phyloP scores from a whole-genome alignment of 306 rosid genomes.

The Fagus crenata region DNA sequence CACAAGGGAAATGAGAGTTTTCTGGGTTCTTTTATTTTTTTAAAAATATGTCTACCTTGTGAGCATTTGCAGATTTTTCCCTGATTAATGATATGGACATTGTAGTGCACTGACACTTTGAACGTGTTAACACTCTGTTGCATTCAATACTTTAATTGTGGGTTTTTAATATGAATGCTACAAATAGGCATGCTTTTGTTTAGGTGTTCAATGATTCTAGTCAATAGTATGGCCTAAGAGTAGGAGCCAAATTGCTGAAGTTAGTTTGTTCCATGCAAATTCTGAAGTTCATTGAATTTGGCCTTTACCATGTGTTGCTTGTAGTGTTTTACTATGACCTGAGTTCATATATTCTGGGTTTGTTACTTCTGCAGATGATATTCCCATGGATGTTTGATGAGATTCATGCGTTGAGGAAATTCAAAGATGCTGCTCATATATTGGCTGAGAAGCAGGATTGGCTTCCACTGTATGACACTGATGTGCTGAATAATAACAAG shows the following conservation, averaged over 20 bases:
- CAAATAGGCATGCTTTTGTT: neutral
- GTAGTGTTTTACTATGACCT: neutral
- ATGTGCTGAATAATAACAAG: conserved; percentile 71
- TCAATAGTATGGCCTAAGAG: neutral
- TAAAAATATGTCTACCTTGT: neutral
- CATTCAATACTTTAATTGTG: neutral
- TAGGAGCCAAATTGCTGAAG: neutral
- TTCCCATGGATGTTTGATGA: conserved; percentile 99
- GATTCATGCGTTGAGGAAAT: conserved; percentile 68
- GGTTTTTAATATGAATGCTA: neutral
- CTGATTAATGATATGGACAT: neutral
- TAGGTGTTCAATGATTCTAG: neutral
- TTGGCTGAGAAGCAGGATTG: conserved; percentile 84
- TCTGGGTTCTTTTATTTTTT: neutral
- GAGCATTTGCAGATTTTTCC: neutral
- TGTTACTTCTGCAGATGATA: conserved; percentile 62
- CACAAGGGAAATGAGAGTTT: no score
- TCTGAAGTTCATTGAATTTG: neutral
- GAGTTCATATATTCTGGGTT: conserved; percentile 1
- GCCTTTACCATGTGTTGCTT: conserved; percentile 2
- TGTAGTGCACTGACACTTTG: conserved; percentile 4
- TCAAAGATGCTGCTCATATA: conserved; percentile 74
- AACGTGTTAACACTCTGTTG: neutral
- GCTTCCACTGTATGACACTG: conserved; percentile 67
- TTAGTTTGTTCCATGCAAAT: conserved; percentile 1